Conservation (phyloP, 129 eudicot species). For the Lactuca sativa region DNA sequence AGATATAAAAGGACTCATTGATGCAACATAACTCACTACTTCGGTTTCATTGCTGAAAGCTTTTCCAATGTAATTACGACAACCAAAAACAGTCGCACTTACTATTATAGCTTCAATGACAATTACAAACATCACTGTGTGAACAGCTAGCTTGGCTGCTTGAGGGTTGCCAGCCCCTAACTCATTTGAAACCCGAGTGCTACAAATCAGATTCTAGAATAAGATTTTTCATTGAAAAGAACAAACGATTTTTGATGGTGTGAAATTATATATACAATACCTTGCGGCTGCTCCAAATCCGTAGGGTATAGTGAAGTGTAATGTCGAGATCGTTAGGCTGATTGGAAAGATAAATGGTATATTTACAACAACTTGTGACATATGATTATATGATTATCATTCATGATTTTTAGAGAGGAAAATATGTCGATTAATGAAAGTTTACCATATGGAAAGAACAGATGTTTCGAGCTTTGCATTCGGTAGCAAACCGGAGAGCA, state of each 20-base stretch:
- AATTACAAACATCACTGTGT: constrained; percentile 30
- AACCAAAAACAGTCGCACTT: constrained; percentile 18
- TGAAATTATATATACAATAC: constrained; percentile 20
- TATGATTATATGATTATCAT: background rate
- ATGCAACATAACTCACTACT: constrained; percentile 40
- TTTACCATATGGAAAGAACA: constrained; percentile 49
- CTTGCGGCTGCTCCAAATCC: constrained; percentile 62
- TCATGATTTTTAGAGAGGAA: no score
- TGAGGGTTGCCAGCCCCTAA: constrained; percentile 59
- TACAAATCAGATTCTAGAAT: constrained; percentile 9
- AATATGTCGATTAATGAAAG: background rate
- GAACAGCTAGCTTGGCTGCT: constrained; percentile 39
- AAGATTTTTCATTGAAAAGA: background rate
- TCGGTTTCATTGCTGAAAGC: constrained; percentile 36
- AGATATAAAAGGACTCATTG: constrained; percentile 46
- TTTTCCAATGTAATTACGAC: constrained; percentile 34
- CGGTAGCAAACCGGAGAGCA: constrained; percentile 48
- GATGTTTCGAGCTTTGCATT: constrained; percentile 53
- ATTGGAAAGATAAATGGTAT: background rate
- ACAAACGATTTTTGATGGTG: background rate
- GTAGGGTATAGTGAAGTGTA: constrained; percentile 57
- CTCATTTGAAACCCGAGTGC: constrained; percentile 59
- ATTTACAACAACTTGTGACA: background rate
- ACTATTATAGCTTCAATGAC: constrained; percentile 31
- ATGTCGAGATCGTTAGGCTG: constrained; percentile 46